Conservation (phyloP, 345 rosid genomes). For the Eucalyptus marginata region DNA sequence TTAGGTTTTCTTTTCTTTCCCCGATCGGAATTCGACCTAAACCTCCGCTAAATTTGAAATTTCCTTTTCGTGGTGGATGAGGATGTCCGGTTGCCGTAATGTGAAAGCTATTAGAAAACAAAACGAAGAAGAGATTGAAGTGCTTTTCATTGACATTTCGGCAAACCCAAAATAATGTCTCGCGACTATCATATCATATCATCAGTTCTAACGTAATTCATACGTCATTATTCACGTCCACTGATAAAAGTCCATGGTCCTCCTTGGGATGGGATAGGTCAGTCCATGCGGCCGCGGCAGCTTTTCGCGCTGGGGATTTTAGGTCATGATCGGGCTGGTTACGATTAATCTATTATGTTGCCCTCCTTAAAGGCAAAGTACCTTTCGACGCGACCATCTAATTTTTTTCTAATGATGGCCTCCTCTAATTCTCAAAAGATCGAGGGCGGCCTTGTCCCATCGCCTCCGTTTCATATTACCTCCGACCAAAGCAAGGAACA, state of each 20-base stretch:
- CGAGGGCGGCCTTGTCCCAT: neutral
- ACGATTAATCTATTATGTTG: neutral
- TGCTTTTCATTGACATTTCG: neutral
- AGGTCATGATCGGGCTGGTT: neutral
- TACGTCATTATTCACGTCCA: neutral
- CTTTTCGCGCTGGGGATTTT: neutral
- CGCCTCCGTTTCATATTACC: neutral
- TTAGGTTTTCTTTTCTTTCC: neutral
- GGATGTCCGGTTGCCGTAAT: neutral
- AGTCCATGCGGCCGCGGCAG: neutral
- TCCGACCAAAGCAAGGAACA: neutral
- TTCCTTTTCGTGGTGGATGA: neutral
- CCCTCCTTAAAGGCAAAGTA: neutral
- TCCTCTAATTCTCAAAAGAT: neutral
- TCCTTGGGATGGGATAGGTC: neutral
- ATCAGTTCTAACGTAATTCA: neutral
- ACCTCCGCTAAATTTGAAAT: neutral
- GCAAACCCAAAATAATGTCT: neutral
- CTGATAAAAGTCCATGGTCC: neutral
- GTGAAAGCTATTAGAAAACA: neutral
- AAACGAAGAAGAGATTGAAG: neutral
- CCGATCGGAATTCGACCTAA: neutral
- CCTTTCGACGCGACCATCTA: neutral
- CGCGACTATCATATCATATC: neutral
- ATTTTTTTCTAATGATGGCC: neutral